Evolutionary conservation across 129 eudicot genomes (phyloP).

Genomic region (Tagetes erecta): DNA sequence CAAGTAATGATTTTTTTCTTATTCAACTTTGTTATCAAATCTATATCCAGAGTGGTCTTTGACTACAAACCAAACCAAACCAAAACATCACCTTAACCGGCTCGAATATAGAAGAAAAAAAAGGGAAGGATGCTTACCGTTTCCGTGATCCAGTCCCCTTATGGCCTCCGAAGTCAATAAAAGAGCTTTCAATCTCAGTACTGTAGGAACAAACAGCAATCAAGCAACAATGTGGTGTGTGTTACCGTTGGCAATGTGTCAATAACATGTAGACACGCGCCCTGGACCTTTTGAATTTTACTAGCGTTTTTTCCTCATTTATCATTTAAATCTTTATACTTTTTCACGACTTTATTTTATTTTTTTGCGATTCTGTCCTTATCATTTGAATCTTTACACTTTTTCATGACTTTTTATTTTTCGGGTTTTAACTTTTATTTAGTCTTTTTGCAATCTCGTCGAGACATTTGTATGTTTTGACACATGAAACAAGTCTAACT

Average conservation of each 20-base stretch:
- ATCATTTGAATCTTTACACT: background rate
- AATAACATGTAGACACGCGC: background rate
- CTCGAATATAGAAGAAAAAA: background rate
- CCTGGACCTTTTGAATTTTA: background rate
- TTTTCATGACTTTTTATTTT: background rate
- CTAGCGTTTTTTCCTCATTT: background rate
- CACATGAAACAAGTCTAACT: background rate
- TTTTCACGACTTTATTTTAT: background rate
- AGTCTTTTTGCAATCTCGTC: background rate
- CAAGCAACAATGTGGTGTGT: slow-evolving; percentile 4
- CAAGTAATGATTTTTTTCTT: no score
- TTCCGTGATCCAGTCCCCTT: slow-evolving; percentile 56
- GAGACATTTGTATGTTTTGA: background rate
- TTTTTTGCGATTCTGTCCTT: background rate
- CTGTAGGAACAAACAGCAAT: slow-evolving; percentile 38
- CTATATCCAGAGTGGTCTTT: background rate
- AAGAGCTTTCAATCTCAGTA: slow-evolving; percentile 50
- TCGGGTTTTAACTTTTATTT: background rate
- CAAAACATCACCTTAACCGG: background rate
- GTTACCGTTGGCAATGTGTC: background rate
- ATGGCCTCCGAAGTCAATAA: slow-evolving; percentile 47
- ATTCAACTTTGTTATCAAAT: background rate
- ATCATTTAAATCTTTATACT: background rate
- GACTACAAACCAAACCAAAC: background rate
- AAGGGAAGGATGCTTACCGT: slow-evolving; percentile 42